Percentiles rank a stretch among this genome's conserved stretches.
These are phyloP conservation scores for Peltaster fructicola DNA, from an alignment of 2,329 filamentous ascomycete species.

Conservation along the genomic window DNA sequence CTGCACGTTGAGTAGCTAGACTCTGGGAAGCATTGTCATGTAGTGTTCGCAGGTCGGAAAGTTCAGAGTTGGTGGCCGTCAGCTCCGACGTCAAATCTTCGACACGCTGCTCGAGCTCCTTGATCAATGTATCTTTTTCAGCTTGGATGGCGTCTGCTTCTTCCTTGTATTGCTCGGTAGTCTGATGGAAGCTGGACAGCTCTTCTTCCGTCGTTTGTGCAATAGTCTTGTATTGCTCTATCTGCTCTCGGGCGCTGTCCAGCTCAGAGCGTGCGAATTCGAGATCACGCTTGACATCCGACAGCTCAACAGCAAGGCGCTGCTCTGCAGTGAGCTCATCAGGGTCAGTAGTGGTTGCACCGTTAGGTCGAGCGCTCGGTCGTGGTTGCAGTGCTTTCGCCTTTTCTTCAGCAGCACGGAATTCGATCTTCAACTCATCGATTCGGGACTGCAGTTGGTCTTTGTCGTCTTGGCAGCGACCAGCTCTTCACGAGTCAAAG, in stretches of 20 bases:
- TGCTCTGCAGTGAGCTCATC: conserved; percentile 47
- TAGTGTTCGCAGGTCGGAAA: conserved; percentile 62
- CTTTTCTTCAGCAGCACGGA: conserved; percentile 78
- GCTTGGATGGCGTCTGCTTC: conserved; percentile 61
- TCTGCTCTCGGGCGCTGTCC: conserved; percentile 61
- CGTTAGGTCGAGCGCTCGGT: conserved; percentile 40
- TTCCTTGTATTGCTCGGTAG: conserved; percentile 72
- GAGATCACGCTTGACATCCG: conserved; percentile 72
- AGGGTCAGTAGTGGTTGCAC: too few relatives aligned
- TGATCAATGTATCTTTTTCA: conserved; percentile 63
- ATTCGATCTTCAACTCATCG: conserved; percentile 72
- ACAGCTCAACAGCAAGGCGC: conserved; percentile 66
- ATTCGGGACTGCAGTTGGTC: conserved; percentile 81
- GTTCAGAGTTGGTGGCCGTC: conserved; percentile 60
- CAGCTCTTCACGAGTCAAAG: conserved; percentile 70
- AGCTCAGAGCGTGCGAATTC: conserved; percentile 67
- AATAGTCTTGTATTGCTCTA: conserved; percentile 76
- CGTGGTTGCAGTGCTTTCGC: conserved; percentile 66
- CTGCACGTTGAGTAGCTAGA: conserved; percentile 69
- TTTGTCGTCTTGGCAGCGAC: conserved; percentile 66
- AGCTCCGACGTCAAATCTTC: conserved; percentile 74
- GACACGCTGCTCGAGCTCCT: conserved; percentile 65
- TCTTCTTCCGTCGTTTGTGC: conserved; percentile 79
- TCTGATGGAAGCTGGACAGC: conserved; percentile 57
- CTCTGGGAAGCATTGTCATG: conserved; percentile 54